These are phyloP conservation scores for Heliamphora exappendiculata DNA, from an alignment of 148 eudicot genomes.

Conservation along the genomic window DNA sequence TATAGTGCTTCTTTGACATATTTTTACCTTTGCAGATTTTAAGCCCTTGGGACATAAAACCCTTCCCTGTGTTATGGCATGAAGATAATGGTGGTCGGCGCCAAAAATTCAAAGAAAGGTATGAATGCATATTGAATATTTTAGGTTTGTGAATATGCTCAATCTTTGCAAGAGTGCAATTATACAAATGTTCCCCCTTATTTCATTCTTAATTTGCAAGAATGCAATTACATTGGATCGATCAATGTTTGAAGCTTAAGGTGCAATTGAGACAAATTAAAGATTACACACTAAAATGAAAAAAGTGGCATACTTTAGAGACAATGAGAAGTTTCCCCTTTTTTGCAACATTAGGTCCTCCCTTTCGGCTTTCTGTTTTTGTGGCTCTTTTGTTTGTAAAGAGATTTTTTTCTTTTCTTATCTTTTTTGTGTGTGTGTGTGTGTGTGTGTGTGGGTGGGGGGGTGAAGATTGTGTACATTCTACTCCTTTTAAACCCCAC, in stretches of 20 bases:
- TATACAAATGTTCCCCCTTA: too few relatives aligned
- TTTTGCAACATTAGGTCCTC: background rate
- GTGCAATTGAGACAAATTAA: too few relatives aligned
- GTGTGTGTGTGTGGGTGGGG: too few relatives aligned
- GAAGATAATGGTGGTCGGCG: slow-evolving; percentile 69
- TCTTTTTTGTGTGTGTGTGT: too few relatives aligned
- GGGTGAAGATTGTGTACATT: too few relatives aligned
- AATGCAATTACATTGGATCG: too few relatives aligned
- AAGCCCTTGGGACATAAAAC: slow-evolving; percentile 65
- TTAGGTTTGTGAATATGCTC: slow-evolving; percentile 1
- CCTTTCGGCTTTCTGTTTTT: background rate
- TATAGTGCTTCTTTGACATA: background rate
- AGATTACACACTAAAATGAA: too few relatives aligned
- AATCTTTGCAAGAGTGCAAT: background rate
- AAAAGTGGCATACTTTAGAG: too few relatives aligned
- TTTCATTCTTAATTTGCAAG: too few relatives aligned
- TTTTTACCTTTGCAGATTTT: slow-evolving; percentile 40
- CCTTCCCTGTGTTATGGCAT: slow-evolving; percentile 85
- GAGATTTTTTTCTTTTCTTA: background rate
- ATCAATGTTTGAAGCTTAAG: too few relatives aligned
- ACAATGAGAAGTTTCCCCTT: too few relatives aligned
- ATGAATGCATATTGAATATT: slow-evolving; percentile 4
- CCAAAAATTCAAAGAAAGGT: slow-evolving; percentile 58
- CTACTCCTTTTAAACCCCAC: too few relatives aligned
- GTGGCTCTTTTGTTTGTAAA: background rate